Evolutionary conservation across 805 yeast genomes (phyloP), one percentile per base, ranked within the genome.

Genomic region (Nakazawaea wyomingensis): DNA sequence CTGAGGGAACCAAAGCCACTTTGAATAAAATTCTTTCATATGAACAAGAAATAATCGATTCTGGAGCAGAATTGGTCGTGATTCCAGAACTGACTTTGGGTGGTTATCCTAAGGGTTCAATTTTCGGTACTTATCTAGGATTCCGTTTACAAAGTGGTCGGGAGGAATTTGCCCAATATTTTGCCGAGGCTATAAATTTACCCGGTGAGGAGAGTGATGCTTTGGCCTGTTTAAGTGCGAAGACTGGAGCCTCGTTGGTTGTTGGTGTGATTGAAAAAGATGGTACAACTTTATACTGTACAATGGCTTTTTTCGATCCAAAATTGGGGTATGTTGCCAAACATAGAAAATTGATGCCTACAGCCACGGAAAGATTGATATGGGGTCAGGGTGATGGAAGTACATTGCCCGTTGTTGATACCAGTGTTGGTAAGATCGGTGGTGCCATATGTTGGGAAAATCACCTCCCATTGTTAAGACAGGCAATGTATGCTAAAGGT

Each of bases 311-410:
- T 44, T 60, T 70, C 32, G 72, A 66, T 44, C 68, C 71, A 10
- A 50, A 42, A 20, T 34, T 46, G 32, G 72, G 72, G 0, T 61
- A 60, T 36, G 64, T 62, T 19, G 70, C 61, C 3, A 68, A 68
- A 46, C 75, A 69, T 49, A 57, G 76, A 24, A 71, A 71, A 46
- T 52, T 68, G 45, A 52, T 64, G 54, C 75, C 75, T 31, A 69
- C 75, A 4, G 74, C 69, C 13, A 54, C 64, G 19, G 76, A 70
- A 52, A 59, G 73, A 31, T 54, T 69, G 34, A 55, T 69, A 10
- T 70, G 74, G 74, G 72, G 71, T 1, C 63, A 62, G 39, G 75
- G 75, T 29, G 74, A 69, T 43, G 76, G 76, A 3, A 66, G 72
- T 4, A 68, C 72, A 2, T 48, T 71, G 37, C 61, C 65, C 4